Evolutionary conservation across 2,329 filamentous ascomycete genomes (phyloP).

Genomic region (Amesomyces nigricolor): DNA sequence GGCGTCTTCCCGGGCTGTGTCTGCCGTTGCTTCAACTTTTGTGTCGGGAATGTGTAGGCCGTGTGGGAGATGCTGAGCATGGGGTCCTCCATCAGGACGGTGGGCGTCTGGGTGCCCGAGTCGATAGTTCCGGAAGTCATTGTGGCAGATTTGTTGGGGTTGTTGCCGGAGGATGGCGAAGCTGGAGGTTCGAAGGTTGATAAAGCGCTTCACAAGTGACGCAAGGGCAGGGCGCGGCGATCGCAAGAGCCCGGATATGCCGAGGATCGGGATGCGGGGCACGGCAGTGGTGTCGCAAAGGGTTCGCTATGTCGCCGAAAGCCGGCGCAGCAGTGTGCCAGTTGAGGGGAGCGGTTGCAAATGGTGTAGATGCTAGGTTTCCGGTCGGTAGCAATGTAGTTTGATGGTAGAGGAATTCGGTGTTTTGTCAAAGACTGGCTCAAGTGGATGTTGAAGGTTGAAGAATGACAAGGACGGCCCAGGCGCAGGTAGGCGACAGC

Average conservation of each 20-base stretch:
- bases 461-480: conserved; percentile 1
- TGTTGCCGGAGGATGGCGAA: neutral
- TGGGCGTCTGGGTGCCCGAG: conserved; percentile 15
- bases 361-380: neutral
- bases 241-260: neutral
- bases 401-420: neutral
- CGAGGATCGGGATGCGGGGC: conserved; percentile 18
- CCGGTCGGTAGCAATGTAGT: neutral
- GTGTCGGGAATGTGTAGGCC: conserved; percentile 28
- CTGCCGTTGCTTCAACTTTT: conserved; percentile 27
- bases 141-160: neutral
- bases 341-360: neutral
- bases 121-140: conserved; percentile 13
- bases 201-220: neutral
- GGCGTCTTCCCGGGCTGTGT: conserved; percentile 29
- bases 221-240: neutral
- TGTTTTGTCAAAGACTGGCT: neutral
- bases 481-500: conserved; percentile 1
- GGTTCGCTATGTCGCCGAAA: conserved; percentile 6
- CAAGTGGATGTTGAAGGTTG: conserved; percentile 3
- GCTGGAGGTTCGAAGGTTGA: neutral
- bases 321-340: neutral
- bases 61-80: conserved; percentile 2
- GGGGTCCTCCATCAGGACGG: conserved; percentile 1
- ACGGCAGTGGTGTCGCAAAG: conserved; percentile 1